Base-by-base conservation (phyloP, 2,329 filamentous ascomycete species). In the Colletotrichum sp. region DNA sequence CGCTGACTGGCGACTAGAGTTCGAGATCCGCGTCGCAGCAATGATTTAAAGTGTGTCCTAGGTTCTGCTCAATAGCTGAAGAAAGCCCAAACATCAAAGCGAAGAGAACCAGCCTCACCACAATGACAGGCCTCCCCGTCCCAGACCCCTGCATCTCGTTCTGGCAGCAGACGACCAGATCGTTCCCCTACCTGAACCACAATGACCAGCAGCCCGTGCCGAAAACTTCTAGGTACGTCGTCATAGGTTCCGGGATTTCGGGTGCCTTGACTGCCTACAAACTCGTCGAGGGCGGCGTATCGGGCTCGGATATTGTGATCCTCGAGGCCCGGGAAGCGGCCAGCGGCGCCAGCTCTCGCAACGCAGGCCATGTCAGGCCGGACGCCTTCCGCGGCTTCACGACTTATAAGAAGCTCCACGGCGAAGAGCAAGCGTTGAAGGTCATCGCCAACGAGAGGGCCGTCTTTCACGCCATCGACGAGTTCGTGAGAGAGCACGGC, bases 301-400 rank as follows among this genome's bases (percentile, higher is more conserved):
- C 78, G 9, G 80, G 80, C 12, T 74, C 78, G 16, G 84, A 84
- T 24, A 80, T 88, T 69, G 49, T 86, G 36, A 84, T 88, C 16
- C 79, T 88, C 18, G 87, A 88, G 77, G 86, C 87, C 2, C 80
- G 86, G 75, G 86, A 88, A 78, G 86, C 86, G 15, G 85, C 85
- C 1, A 85, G 84, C 15, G 86, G 86, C n/a, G 86, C 86, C 2
- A 86, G 83, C 66, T 85, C 84, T 13, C 81, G 86, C 36, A 88
- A 88, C 77, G 86, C 86, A n/a, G 86, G 86, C 7, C 86, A 88
- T 69, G 82, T 87, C 18, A 80, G 86, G 30, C 86, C 85, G 74
- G 83, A 89, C 77, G 87, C 88, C 0, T 89, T 89, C 77, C 84
- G 88, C 12, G 88, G 88, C 1, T 89, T 88, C 78, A 44, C 63